Evolutionary conservation across 768 basidiomycete species (phyloP).

Genomic region (Polyporus arcularius): DNA sequence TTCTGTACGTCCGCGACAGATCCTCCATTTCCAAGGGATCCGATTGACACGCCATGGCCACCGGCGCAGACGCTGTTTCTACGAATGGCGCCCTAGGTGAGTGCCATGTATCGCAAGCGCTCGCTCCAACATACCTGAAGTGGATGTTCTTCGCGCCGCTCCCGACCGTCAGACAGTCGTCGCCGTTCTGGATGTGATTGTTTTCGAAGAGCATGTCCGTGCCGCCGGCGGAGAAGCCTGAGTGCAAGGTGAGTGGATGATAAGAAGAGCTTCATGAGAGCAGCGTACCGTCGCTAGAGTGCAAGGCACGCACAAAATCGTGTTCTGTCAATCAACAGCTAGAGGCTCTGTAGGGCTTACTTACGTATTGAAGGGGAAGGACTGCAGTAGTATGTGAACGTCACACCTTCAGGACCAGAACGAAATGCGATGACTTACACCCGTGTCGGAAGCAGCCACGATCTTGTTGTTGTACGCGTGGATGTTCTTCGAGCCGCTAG

Average conservation of each 20-base stretch:
- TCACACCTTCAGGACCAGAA: background rate
- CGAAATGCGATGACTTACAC: conserved; percentile 2
- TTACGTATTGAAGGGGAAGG: conserved; percentile 65
- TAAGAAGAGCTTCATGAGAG: background rate
- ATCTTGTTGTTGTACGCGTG: conserved; percentile 59
- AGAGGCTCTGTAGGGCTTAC: too few species aligned
- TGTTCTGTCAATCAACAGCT: too few species aligned
- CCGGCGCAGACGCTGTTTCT: conserved; percentile 58
- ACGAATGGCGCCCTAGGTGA: background rate
- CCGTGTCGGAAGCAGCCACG: conserved; percentile 48
- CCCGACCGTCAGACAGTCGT: conserved; percentile 62
- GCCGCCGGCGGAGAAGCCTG: conserved; percentile 54
- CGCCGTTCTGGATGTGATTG: conserved; percentile 59
- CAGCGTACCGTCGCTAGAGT: conserved; percentile 41
- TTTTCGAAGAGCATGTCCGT: conserved; percentile 59
- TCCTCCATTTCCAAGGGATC: conserved; percentile 43
- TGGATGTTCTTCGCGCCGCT: conserved; percentile 57
- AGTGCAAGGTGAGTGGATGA: too few species aligned
- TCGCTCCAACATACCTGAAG: conserved; percentile 27
- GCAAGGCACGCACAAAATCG: too few species aligned
- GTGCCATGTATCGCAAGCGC: background rate
- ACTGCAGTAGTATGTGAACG: conserved; percentile 28
- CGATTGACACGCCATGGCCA: conserved; percentile 62
- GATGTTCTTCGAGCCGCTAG: conserved; percentile 48
- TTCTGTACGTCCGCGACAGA: conserved; percentile 57